Base-by-base conservation (phyloP, 106 monocot genomes). In the Allium cepa region DNA sequence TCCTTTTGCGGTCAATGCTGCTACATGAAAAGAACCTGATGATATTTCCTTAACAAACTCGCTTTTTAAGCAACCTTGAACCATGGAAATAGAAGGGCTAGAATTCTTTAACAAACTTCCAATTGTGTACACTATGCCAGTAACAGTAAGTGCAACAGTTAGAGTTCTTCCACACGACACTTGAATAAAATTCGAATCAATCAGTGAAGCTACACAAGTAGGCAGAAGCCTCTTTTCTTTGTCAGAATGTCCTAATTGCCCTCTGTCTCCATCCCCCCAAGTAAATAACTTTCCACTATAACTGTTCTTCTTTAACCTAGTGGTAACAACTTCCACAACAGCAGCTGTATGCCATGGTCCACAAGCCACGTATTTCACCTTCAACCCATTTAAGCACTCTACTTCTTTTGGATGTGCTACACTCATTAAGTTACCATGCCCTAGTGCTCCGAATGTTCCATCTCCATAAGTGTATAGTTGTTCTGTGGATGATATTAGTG, bases 21-120 rank as follows among this genome's bases (percentile, higher is more conserved):
- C 85, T 12, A 90, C 85, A 70, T 90, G 89, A 67, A 70, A 90
- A 17, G 89, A 77, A 47, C 89, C 85, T 4, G 82, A 67, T 26
- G 89, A 79, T 15, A 90, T 78, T 47, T 90, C 75, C 75, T 82
- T 82, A 46, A 90, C 89, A 80, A 73, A 80, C 52, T 90, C 85
- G 49, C 59, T 75, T 69, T 82, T 78, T 48, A 89, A 82, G 55
- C 62, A 57, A 47, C 89, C 89, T 70, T 79, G 82, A 47, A 90
- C 85, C 7, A 58, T 70, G 10, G 72, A 57, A 50, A 85, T 78
- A 11, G 79, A 77, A 7, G 58, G 66, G n/a, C 69, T 78, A 53
- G 70, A 70, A 47, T 78, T 74, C 11, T 78, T 77, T 50, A 81
- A 67, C 17, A 53, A 63, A 71, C 78, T 82, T 59, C 82, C 82